Evolutionary conservation across 2,329 filamentous ascomycete species (phyloP).

Genomic region (Piedraia hortae): DNA sequence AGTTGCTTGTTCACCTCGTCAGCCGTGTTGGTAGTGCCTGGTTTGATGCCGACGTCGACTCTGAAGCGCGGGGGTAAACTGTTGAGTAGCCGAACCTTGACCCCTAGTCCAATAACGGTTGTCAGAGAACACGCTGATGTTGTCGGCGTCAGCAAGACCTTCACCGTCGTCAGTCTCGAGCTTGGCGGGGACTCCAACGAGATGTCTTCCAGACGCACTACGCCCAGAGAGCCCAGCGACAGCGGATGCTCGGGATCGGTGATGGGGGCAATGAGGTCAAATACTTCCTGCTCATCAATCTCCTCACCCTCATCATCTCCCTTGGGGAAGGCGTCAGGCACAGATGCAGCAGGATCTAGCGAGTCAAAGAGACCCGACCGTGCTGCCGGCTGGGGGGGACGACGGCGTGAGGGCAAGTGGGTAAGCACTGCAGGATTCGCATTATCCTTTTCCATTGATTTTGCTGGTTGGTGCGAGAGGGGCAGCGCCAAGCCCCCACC

Average conservation of each 20-base stretch:
- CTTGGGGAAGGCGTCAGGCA: constrained; percentile 17
- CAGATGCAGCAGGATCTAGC: no score
- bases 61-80: constrained; percentile 75
- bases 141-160: constrained; percentile 79
- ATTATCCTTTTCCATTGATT: constrained; percentile 38
- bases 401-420: constrained; percentile 59
- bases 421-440: constrained; percentile 85
- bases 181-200: constrained; percentile 37
- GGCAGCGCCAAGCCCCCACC: no score
- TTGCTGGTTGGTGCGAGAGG: no score
- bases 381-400: constrained; percentile 14
- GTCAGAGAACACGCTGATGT: constrained; percentile 92
- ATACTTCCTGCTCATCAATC: constrained; percentile 94
- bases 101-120: constrained; percentile 82
- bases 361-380: constrained; percentile 5
- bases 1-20: constrained; percentile 95
- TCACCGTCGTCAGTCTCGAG: constrained; percentile 42
- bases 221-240: constrained; percentile 72
- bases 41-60: constrained; percentile 78
- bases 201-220: constrained; percentile 91
- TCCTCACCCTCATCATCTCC: constrained; percentile 41
- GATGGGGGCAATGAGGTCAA: constrained; percentile 82
- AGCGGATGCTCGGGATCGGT: constrained; percentile 91
- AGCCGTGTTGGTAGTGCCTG: constrained; percentile 82
- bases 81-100: constrained; percentile 74